Conservation (phyloP, 306 rosid species). For the Cotoneaster glaucophyllus region DNA sequence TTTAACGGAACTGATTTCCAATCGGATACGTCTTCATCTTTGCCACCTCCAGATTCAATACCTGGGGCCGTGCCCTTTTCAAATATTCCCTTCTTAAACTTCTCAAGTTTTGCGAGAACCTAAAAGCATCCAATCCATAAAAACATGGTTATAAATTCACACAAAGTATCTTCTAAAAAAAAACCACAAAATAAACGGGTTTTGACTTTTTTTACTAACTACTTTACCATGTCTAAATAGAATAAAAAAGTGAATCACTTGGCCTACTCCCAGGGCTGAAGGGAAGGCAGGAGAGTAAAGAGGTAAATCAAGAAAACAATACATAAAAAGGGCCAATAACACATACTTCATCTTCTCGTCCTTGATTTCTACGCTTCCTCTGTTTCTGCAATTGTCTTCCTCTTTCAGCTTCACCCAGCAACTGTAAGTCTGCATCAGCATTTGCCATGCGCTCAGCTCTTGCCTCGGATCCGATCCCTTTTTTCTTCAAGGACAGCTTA, state of each 20-base stretch:
- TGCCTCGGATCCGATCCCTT: constrained; percentile 83
- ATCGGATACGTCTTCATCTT: constrained; percentile 54
- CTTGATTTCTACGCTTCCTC: constrained; percentile 79
- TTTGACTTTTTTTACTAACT: neutral
- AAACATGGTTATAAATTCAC: neutral
- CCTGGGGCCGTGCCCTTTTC: constrained; percentile 28
- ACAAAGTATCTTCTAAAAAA: neutral
- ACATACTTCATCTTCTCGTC: constrained; percentile 84
- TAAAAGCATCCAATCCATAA: constrained; percentile 18
- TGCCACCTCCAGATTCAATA: constrained; percentile 41
- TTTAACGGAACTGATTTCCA: constrained; percentile 55
- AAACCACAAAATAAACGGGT: neutral
- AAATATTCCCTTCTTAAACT: constrained; percentile 42
- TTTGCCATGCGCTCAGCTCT: constrained; percentile 71
- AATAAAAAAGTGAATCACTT: neutral
- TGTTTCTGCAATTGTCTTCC: constrained; percentile 81
- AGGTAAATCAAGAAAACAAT: constrained; percentile 10
- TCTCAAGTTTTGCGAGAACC: constrained; percentile 79
- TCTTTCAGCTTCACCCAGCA: constrained; percentile 67
- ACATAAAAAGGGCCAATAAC: neutral
- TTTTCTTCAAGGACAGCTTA: constrained; percentile 68
- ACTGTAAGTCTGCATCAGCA: constrained; percentile 74
- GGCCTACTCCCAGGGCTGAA: neutral
- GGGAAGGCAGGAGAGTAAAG: constrained; percentile 1
- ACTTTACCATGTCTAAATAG: neutral